These are phyloP conservation scores for Trichocladium uniseriatum DNA, from an alignment of 495 filamentous ascomycete species.

Conservation along the genomic window DNA sequence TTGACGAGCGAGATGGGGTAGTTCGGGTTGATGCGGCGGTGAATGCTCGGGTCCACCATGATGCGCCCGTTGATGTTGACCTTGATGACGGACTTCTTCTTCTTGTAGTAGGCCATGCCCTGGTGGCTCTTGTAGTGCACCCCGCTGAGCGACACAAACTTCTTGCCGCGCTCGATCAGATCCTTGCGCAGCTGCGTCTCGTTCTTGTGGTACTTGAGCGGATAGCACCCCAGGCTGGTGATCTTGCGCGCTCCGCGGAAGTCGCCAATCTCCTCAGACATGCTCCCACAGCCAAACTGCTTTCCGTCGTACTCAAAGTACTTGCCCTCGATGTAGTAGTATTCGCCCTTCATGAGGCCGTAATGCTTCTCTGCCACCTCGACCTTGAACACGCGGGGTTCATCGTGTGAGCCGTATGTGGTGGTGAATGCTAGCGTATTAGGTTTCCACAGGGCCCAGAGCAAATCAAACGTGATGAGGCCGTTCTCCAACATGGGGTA, in stretches of 20 bases:
- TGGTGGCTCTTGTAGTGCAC: conserved; percentile 83
- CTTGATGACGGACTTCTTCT: conserved; percentile 68
- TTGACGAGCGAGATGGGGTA: conserved; percentile 74
- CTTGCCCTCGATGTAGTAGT: conserved; percentile 73
- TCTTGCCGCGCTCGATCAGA: conserved; percentile 77
- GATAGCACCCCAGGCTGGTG: conserved; percentile 66
- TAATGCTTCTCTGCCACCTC: conserved; percentile 68
- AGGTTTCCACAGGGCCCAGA: conserved; percentile 89
- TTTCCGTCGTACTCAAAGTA: conserved; percentile 77
- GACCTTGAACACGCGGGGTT: conserved; percentile 85
- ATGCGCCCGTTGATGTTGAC: conserved; percentile 85
- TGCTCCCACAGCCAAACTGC: conserved; percentile 43
- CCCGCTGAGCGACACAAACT: conserved; percentile 68
- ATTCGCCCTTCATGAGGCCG: conserved; percentile 66
- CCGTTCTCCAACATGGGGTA: conserved; percentile 76
- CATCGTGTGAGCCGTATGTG: conserved; percentile 69
- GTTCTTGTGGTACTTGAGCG: conserved; percentile 74
- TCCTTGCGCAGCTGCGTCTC: conserved; percentile 51
- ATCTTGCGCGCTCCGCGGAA: conserved; percentile 86
- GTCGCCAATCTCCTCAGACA: conserved; percentile 61
- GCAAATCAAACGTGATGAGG: conserved; percentile 80
- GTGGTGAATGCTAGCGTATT: conserved; percentile 76
- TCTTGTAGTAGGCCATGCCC: conserved; percentile 75
- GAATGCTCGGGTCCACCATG: conserved; percentile 84
- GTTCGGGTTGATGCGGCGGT: conserved; percentile 81